Percentiles rank a stretch among this genome's conserved stretches.
These are phyloP conservation scores for Graphilbum ipis-grandicollis DNA, from an alignment of 2,329 filamentous ascomycete species.

Conservation along the genomic window DNA sequence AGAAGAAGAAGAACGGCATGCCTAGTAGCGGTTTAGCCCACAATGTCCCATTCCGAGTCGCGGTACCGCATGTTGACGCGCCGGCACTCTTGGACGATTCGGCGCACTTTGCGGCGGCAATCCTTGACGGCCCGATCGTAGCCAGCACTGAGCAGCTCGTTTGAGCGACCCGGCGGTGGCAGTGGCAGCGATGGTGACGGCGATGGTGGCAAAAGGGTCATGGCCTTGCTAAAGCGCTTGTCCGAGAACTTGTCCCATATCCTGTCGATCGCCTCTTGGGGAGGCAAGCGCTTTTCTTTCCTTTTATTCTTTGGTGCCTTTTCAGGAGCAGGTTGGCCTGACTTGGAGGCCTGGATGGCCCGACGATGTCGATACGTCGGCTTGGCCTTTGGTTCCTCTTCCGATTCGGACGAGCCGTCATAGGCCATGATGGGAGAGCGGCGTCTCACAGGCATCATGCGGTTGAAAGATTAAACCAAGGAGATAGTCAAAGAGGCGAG, in stretches of 20 bases:
- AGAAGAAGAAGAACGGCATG: not conserved
- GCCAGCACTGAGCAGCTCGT: slow-evolving; percentile 40
- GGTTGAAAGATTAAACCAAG: too few species aligned
- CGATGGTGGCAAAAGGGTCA: slow-evolving; percentile 47
- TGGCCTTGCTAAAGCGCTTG: slow-evolving; percentile 46
- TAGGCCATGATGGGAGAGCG: too few species aligned
- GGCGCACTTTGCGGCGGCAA: slow-evolving; percentile 43
- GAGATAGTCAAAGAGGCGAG: too few species aligned
- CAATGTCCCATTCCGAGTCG: slow-evolving; percentile 42
- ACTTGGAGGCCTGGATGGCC: too few species aligned
- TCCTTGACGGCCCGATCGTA: slow-evolving; percentile 48
- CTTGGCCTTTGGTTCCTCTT: too few species aligned
- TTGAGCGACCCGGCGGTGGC: slow-evolving; percentile 33
- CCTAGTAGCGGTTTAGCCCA: slow-evolving; percentile 10
- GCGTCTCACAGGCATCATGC: too few species aligned
- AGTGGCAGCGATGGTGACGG: slow-evolving; percentile 33
- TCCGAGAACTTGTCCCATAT: slow-evolving; percentile 47
- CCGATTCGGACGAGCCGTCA: too few species aligned
- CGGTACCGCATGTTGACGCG: slow-evolving; percentile 67
- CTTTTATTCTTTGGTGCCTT: slow-evolving; percentile 35
- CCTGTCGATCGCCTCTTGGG: slow-evolving; percentile 48
- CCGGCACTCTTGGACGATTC: slow-evolving; percentile 47
- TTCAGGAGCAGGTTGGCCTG: not conserved
- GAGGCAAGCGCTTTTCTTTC: slow-evolving; percentile 38
- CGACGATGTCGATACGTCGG: too few species aligned